Conservation (phyloP, 768 basidiomycete species). For the Mycena rosella region DNA sequence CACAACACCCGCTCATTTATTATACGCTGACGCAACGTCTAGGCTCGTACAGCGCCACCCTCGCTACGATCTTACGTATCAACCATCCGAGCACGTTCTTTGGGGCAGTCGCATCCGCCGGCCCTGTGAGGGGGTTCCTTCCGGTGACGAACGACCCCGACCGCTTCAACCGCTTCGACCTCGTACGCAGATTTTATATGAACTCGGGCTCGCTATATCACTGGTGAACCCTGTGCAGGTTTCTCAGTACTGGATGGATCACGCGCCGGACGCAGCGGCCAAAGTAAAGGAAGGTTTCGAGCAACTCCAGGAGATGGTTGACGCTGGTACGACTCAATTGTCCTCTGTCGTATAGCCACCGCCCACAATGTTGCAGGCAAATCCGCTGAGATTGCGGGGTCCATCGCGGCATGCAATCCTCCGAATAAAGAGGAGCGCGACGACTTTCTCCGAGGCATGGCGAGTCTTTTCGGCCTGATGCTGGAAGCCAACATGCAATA, state of each 20-base stretch:
- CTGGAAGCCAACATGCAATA: too few relatives aligned
- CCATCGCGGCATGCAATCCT: constrained; percentile 8
- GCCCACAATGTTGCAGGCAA: not conserved
- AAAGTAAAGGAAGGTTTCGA: constrained; percentile 8
- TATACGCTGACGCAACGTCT: not conserved
- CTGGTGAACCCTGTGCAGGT: not conserved
- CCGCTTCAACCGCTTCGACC: constrained; percentile 11
- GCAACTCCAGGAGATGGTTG: constrained; percentile 11
- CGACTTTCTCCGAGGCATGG: constrained; percentile 5
- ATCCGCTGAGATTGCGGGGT: not conserved
- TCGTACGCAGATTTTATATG: not conserved
- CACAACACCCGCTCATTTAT: too few relatives aligned
- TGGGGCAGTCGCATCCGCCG: constrained; percentile 8
- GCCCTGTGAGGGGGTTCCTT: constrained; percentile 4
- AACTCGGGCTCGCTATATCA: not conserved
- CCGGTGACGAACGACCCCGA: constrained; percentile 13
- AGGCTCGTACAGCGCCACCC: constrained; percentile 16
- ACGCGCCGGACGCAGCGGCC: not conserved
- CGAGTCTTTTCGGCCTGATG: not conserved
- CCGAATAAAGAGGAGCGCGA: constrained; percentile 3
- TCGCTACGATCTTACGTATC: constrained; percentile 8
- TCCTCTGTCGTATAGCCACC: not conserved
- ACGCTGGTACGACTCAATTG: constrained; percentile 3
- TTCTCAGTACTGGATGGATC: constrained; percentile 1
- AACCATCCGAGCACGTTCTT: constrained; percentile 14